Percentiles rank a stretch among this genome's conserved stretches.
These are phyloP conservation scores for Blastobotrys indianensis DNA, from an alignment of 1,139 yeast species.

Conservation along the genomic window DNA sequence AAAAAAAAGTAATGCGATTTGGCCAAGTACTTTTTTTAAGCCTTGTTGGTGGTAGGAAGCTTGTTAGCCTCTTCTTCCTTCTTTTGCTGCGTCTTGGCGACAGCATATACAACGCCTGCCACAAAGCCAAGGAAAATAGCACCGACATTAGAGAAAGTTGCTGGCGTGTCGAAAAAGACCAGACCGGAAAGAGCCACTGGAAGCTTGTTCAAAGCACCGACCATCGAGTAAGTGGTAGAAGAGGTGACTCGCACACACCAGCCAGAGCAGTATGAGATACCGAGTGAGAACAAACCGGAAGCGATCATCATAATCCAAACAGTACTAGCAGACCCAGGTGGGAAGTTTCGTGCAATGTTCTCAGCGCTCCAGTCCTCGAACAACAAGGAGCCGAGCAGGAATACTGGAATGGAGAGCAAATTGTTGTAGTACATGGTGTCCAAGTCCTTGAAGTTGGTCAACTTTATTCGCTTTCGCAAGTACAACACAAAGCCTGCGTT, in stretches of 20 bases:
- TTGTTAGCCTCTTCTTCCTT: slow-evolving; percentile 36
- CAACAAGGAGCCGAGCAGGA: slow-evolving; percentile 63
- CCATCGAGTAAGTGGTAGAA: slow-evolving; percentile 97
- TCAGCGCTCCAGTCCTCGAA: slow-evolving; percentile 90
- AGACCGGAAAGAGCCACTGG: slow-evolving; percentile 96
- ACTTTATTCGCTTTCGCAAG: slow-evolving; percentile 96
- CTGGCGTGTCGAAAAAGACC: slow-evolving; percentile 89
- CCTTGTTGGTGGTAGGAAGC: slow-evolving; percentile 29
- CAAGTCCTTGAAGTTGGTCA: slow-evolving; percentile 93
- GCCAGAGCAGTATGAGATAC: slow-evolving; percentile 96
- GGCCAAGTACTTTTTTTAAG: slow-evolving; percentile 7
- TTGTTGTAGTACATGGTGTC: slow-evolving; percentile 99
- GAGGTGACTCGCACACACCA: slow-evolving; percentile 99
- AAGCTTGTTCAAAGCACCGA: slow-evolving; percentile 95
- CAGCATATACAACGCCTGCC: slow-evolving; percentile 93
- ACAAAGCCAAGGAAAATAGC: slow-evolving; percentile 89
- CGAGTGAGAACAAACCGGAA: slow-evolving; percentile 91
- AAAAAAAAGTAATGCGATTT: too few relatives aligned
- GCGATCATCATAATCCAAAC: slow-evolving; percentile 77
- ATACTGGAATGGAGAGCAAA: slow-evolving; percentile 82
- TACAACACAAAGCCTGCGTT: slow-evolving; percentile 89
- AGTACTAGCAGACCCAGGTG: slow-evolving; percentile 58
- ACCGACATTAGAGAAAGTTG: slow-evolving; percentile 83
- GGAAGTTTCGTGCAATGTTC: slow-evolving; percentile 74
- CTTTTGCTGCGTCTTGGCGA: slow-evolving; percentile 77